Base-by-base conservation (phyloP, 2,329 filamentous ascomycete genomes). In the Epicoccum nigrum region DNA sequence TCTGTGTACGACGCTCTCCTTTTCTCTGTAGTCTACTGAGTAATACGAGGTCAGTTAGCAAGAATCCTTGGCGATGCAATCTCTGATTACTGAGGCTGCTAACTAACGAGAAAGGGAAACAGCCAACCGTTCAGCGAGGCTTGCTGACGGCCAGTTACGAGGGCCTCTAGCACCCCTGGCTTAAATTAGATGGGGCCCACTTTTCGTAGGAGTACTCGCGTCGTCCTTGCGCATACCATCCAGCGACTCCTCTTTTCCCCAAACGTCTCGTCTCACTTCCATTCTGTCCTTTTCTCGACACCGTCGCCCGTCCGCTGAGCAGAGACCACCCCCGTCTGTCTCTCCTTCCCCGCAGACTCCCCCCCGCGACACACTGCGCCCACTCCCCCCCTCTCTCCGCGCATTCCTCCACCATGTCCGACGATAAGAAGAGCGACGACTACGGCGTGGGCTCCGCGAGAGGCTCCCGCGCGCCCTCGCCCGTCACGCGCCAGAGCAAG, bases 361-460 rank as follows among this genome's bases (percentile, higher is more conserved):
- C 42, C 43, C 63, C 59, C 34, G 54, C 51, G 54, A 41, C 51
- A 43, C 57, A 34, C 17, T 34, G 34, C 44, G 39, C 44, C 44
- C 30, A 35, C 34, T 47, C 21, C 35, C 42, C 40, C 46, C 53
- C 45, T n/a, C 48, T 27, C 23, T 27, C 28, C 4, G 49, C 45
- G 35, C 42, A 47, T 16, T 25, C 48, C 43, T 48, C 55, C 59
- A 81, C 66, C 60, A 96, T 96, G 91, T 82, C 87, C 68, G 89
- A 94, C 80, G 92, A 92, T 74, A 95, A 94, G 82, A 94, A 90
- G 75, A 88, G 89, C 71, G 82, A 83, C 69, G 89, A 94, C 71
- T 90, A 87, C 69, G 83, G 83, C 66, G 66, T 68, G 52, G 60
- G 63, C 40, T 86, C 88, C 54, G 79, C 81, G 61, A 82, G 81